phyloP scores from a whole-genome alignment of 352 stramenopile genomes.

The Globisporangium heterothallicum region DNA sequence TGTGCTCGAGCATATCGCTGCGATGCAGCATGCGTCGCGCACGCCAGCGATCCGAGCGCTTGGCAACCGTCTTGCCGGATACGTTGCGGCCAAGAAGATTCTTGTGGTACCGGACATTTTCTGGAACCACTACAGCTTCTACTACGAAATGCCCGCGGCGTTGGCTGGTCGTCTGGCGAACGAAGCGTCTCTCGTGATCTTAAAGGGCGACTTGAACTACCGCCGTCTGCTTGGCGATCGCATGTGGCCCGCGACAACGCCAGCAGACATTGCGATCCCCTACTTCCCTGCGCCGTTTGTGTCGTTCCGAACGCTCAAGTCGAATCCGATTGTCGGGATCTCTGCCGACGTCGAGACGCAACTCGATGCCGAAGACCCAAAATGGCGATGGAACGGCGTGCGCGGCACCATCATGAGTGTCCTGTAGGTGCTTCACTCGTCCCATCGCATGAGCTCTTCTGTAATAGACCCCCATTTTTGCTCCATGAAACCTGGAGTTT shows the following conservation, averaged over 20 bases:
- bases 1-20: slow-evolving; percentile 51
- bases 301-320: slow-evolving; percentile 69
- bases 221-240: slow-evolving; percentile 92
- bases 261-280: slow-evolving; percentile 77
- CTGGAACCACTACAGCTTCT: slow-evolving; percentile 73
- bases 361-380: slow-evolving; percentile 43
- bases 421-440: too few species aligned
- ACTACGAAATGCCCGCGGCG: slow-evolving; percentile 53
- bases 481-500: too few species aligned
- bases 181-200: slow-evolving; percentile 84
- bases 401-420: slow-evolving; percentile 67
- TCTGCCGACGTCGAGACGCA: slow-evolving; percentile 27
- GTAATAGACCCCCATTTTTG: too few species aligned
- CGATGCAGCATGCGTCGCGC: slow-evolving; percentile 34
- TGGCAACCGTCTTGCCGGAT: slow-evolving; percentile 31
- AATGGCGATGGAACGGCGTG: slow-evolving; percentile 66
- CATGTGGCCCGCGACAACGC: slow-evolving; percentile 81
- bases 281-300: slow-evolving; percentile 73
- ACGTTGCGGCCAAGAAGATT: slow-evolving; percentile 23
- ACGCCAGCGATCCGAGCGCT: slow-evolving; percentile 40
- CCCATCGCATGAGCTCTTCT: too few species aligned
- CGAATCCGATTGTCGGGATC: slow-evolving; percentile 59
- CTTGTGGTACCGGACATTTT: slow-evolving; percentile 29
- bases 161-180: slow-evolving; percentile 22
- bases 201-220: slow-evolving; percentile 98